Base-by-base conservation (phyloP, 2,329 filamentous ascomycete genomes). In the Cordyceps tenuipes region DNA sequence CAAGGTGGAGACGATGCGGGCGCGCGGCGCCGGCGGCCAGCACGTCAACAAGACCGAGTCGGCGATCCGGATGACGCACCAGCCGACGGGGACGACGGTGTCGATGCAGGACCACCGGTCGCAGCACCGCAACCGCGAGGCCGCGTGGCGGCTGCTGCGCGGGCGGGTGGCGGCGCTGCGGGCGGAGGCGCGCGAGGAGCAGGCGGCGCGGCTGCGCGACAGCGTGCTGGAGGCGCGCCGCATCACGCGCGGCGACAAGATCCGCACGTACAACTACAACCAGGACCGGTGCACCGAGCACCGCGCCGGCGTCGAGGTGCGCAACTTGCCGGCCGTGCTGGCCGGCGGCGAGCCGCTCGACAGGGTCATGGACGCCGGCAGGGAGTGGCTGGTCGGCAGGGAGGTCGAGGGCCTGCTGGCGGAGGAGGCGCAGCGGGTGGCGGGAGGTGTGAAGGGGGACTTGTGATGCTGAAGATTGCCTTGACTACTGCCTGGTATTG, bases 21-120 rank as follows among this genome's bases (percentile, higher is more conserved):
- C 94, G 0, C 80, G 90, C 50, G 94, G 94, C 62, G 93, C 94
- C 0, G 94, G 94, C 36, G 94, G 94, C 0, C 94, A 99, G 76
- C 94, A 99, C 74, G 94, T 99, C 70, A 99, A 99, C 76, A 97
- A 93, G 72, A 99, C 94, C 0, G 94, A 99, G 76, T 96, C 91
- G 34, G 94, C 94, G 3, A 90, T 99, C 63, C 87, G 94, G 10
- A 80, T 99, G 68, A 97, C 92, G 2, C 94, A 99, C 76, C 74
- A 88, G 7, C 94, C 94, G 2, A 96, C 91, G 0, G 89, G 89
- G 49, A 94, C 86, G 0, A 84, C 90, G 2, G 92, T 97, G 15
- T 87, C 87, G 13, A 96, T 97, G 82, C 94, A 99, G 73, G 94
- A 99, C 71, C 87, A 86, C 57, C 84, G 94, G 59, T 96, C 91